Evolutionary conservation across 805 yeast species (phyloP).

Genomic region (Starmerella lactis-condensi): DNA sequence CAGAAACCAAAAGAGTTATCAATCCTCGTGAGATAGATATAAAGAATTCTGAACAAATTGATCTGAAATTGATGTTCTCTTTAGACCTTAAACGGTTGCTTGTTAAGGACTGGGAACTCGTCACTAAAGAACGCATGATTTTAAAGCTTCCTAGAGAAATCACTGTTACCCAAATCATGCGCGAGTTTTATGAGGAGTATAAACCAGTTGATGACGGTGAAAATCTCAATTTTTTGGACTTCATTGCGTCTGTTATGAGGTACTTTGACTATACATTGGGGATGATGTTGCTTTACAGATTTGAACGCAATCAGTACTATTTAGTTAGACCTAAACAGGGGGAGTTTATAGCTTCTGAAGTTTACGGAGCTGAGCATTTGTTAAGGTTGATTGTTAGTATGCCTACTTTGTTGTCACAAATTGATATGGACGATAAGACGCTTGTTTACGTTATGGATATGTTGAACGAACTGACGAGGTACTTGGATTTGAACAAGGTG

Average conservation of each 20-base stretch:
- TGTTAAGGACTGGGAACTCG: conserved; percentile 85
- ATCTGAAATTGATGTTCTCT: conserved; percentile 42
- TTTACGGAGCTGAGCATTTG: conserved; percentile 72
- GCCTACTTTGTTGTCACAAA: conserved; percentile 62
- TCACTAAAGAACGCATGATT: conserved; percentile 62
- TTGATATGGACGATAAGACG: conserved; percentile 58
- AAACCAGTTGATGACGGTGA: conserved; percentile 22
- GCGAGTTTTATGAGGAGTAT: conserved; percentile 29
- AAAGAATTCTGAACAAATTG: no score
- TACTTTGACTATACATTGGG: conserved; percentile 65
- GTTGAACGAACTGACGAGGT: conserved; percentile 36
- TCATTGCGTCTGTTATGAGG: conserved; percentile 45
- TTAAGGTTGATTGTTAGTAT: conserved; percentile 56
- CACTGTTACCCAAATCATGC: conserved; percentile 36
- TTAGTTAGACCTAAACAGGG: conserved; percentile 21
- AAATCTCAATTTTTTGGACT: conserved; percentile 43
- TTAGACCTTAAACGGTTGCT: conserved; percentile 47
- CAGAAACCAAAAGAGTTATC: not conserved
- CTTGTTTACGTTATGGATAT: conserved; percentile 36
- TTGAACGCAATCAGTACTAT: conserved; percentile 57
- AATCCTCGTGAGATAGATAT: no score
- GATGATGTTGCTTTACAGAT: conserved; percentile 48
- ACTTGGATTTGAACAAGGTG: conserved; percentile 29
- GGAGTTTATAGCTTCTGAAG: conserved; percentile 26
- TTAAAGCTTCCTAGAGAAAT: conserved; percentile 44